Percentiles rank a stretch among this genome's conserved stretches.
phyloP scores from a whole-genome alignment of 352 stramenopile genomes.

The Pythium plurisporium region DNA sequence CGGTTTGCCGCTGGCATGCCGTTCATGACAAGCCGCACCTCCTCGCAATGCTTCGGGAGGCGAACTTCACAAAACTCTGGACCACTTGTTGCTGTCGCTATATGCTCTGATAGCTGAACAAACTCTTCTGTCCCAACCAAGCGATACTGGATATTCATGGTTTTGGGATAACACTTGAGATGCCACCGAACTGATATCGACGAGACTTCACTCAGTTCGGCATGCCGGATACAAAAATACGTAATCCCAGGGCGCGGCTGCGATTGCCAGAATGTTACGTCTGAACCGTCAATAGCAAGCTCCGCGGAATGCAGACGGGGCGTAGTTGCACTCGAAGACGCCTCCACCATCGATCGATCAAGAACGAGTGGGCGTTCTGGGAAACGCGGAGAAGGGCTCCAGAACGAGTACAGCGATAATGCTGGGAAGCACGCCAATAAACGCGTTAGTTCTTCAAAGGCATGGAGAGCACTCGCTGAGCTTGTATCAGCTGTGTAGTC shows the following conservation, averaged over 20 bases:
- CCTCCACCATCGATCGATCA: slow-evolving; percentile 39
- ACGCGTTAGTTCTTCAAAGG: slow-evolving; percentile 77
- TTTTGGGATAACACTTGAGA: slow-evolving; percentile 54
- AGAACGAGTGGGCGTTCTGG: slow-evolving; percentile 55
- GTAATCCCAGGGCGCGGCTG: slow-evolving; percentile 49
- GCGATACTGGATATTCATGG: slow-evolving; percentile 54
- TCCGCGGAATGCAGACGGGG: slow-evolving; percentile 41
- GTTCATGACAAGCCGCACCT: slow-evolving; percentile 59
- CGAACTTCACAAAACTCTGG: slow-evolving; percentile 34
- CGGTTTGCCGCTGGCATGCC: slow-evolving; percentile 62
- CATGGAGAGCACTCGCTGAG: slow-evolving; percentile 27
- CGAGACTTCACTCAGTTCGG: slow-evolving; percentile 39
- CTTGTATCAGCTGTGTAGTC: slow-evolving; percentile 43
- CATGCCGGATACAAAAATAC: slow-evolving; percentile 40
- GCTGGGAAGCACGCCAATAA: slow-evolving; percentile 69
- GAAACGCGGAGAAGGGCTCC: slow-evolving; percentile 64
- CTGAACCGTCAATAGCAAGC: slow-evolving; percentile 48
- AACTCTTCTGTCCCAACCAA: slow-evolving; percentile 32
- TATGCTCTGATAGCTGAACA: slow-evolving; percentile 33
- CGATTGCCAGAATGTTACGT: slow-evolving; percentile 77
- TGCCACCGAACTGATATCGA: slow-evolving; percentile 73
- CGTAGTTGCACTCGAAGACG: slow-evolving; percentile 46
- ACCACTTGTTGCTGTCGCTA: slow-evolving; percentile 9
- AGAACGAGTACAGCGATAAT: slow-evolving; percentile 82
- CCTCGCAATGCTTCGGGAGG: slow-evolving; percentile 40